Base-by-base conservation (phyloP, 2,329 filamentous ascomycete genomes). In the Alternaria sp. region DNA sequence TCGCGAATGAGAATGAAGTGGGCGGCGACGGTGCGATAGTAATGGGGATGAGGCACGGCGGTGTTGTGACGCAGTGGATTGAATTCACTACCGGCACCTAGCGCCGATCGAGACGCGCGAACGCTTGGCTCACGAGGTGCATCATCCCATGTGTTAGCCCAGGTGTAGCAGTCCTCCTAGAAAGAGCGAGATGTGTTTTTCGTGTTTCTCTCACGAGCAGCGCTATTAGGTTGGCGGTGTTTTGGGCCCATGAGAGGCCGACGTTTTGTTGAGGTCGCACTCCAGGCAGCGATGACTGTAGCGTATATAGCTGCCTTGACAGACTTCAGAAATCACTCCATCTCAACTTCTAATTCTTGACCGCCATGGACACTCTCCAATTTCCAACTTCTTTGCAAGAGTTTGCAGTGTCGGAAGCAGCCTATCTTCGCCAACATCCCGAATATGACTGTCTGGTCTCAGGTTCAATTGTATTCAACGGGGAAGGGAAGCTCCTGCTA, bases 391-490 rank as follows among this genome's bases (percentile, higher is more conserved):
- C 65, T 28, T 49, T 76, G 31, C 60, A 74, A 26, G 63, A 72
- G 46, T 76, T 71, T 60, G 69, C 65, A 14, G 61, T 77, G 29
- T 44, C 67, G n/a, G 71, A 67, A 23, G 53, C 65, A 26, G 70
- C 70, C 2, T 77, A 67, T 40, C 62, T 75, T 4, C 52, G 54
- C 26, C 65, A 68, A 31, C 68, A 76, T 54, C 46, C 66, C 9
- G 58, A 75, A 29, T 71, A 71, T 44, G 41, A 71, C n/a, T 52
- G 67, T 8, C 55, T 78, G 11, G 72, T 62, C 17, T 71, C 69
- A 6, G 75, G 75, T 13, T 66, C 71, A 24, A 60, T 72, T 2
- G 68, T 78, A 1, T 78, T 78, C 61, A 65, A 77, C 51, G 41
- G 56, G 10, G 62, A 75, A 14, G 68, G 69, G 6, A 72, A 72